Conservation (phyloP, 2,329 filamentous ascomycete species). For the Tolypocladium inflatum region DNA sequence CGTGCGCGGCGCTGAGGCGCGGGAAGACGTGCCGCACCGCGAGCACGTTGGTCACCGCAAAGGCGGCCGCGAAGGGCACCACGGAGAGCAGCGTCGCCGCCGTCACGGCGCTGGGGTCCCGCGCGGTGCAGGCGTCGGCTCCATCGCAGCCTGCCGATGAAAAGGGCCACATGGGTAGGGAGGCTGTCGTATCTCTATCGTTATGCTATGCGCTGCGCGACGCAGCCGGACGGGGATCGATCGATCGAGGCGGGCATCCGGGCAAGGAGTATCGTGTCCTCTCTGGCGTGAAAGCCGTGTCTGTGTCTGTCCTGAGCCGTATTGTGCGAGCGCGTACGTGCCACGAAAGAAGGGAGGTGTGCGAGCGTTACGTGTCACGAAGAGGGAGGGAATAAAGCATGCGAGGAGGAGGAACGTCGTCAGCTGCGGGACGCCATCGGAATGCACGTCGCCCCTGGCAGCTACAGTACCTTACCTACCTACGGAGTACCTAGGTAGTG, state of each 20-base stretch:
- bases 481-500: too few relatives aligned
- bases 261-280: neutral
- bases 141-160: constrained; percentile 36
- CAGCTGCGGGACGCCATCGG: too few relatives aligned
- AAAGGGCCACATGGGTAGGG: constrained; percentile 26
- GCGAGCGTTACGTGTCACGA: neutral
- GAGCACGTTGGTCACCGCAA: constrained; percentile 50
- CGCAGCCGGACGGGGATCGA: neutral
- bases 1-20: constrained; percentile 49
- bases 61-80: constrained; percentile 63
- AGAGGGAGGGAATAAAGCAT: neutral
- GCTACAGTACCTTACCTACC: too few relatives aligned
- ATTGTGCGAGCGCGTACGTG: neutral
- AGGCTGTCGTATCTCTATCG: neutral
- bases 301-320: neutral
- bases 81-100: constrained; percentile 47
- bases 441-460: too few relatives aligned
- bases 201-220: neutral
- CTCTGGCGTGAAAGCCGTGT: neutral
- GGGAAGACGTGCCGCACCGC: constrained; percentile 65
- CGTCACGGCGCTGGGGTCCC: constrained; percentile 28
- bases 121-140: constrained; percentile 45
- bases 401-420: neutral
- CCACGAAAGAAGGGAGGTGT: neutral
- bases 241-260: constrained; percentile 5